A percentile compares a stretch with the other conserved stretches of the same genome.
Conservation (phyloP, 768 basidiomycete species). For the Suillus bovinus region DNA sequence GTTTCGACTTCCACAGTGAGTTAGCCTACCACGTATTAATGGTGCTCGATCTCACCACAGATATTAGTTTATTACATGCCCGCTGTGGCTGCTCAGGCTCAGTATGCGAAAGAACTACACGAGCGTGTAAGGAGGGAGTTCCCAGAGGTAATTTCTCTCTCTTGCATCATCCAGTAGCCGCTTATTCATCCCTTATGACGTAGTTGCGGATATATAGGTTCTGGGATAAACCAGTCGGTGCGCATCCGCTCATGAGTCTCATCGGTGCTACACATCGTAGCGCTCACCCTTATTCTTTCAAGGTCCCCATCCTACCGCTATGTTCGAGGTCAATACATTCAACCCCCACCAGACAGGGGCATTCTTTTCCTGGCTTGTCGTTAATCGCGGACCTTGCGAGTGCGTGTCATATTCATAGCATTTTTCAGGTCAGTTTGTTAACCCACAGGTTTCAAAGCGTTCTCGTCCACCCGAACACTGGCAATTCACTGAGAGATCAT, state of each 20-base stretch:
- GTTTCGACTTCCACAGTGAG: slow-evolving; percentile 76
- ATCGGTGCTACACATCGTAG: background rate
- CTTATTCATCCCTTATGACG: background rate
- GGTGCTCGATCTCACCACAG: background rate
- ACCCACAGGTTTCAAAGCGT: slow-evolving; percentile 42
- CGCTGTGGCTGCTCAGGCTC: slow-evolving; percentile 38
- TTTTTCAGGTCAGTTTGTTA: slow-evolving; percentile 6
- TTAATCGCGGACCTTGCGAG: slow-evolving; percentile 73
- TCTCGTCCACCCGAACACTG: slow-evolving; percentile 71
- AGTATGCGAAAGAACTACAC: slow-evolving; percentile 56
- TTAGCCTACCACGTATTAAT: slow-evolving; percentile 4
- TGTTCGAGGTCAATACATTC: slow-evolving; percentile 73
- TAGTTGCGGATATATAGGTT: slow-evolving; percentile 63
- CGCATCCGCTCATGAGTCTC: slow-evolving; percentile 17
- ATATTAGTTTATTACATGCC: slow-evolving; percentile 63
- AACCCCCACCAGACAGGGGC: slow-evolving; percentile 69
- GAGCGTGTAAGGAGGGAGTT: slow-evolving; percentile 63
- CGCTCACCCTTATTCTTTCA: background rate
- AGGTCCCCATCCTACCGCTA: slow-evolving; percentile 70
- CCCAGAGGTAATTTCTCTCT: slow-evolving; percentile 51
- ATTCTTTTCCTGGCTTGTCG: slow-evolving; percentile 65
- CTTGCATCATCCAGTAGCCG: background rate
- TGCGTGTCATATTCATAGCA: slow-evolving; percentile 35
- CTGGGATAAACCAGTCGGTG: slow-evolving; percentile 64
- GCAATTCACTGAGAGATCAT: slow-evolving; percentile 55